Evolutionary conservation across 192 early-diverging fungal genomes (phyloP).

Genomic region (Entomortierella lignicola): DNA sequence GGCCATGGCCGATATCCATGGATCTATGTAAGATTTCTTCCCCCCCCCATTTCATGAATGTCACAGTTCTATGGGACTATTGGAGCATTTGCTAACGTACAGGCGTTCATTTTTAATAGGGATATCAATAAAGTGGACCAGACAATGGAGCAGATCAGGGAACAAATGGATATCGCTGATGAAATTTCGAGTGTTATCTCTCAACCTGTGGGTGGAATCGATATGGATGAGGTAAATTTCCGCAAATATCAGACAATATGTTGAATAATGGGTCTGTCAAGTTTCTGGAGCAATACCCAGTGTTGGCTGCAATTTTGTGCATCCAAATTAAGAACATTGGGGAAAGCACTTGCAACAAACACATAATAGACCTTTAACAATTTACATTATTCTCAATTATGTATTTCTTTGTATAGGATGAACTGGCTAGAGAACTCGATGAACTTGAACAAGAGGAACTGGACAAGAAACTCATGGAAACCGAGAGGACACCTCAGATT

Average conservation of each 20-base stretch:
- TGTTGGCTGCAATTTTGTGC: too few species aligned
- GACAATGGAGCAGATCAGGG: constrained; percentile 96
- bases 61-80: not conserved
- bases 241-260: not conserved
- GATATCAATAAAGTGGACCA: constrained; percentile 95
- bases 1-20: constrained; percentile 95
- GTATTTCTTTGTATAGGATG: constrained; percentile 70
- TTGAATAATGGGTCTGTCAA: not conserved
- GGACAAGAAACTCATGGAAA: constrained; percentile 84
- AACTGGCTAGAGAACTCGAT: constrained; percentile 90
- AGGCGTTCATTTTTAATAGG: constrained; percentile 53
- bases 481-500: constrained; percentile 70
- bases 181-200: constrained; percentile 95
- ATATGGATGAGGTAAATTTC: constrained; percentile 81
- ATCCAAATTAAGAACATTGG: too few species aligned
- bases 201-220: constrained; percentile 88
- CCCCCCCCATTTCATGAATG: not conserved
- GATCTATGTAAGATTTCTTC: constrained; percentile 72
- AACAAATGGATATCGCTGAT: constrained; percentile 97
- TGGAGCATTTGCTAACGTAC: not conserved
- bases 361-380: not conserved
- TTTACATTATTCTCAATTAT: too few species aligned
- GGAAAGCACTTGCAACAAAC: too few species aligned
- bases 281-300: not conserved
- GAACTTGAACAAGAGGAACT: constrained; percentile 93